Percentiles rank a stretch among this genome's conserved stretches.
Evolutionary conservation across 2,329 filamentous ascomycete species (phyloP).

Genomic region (Colletotrichum australisinense): DNA sequence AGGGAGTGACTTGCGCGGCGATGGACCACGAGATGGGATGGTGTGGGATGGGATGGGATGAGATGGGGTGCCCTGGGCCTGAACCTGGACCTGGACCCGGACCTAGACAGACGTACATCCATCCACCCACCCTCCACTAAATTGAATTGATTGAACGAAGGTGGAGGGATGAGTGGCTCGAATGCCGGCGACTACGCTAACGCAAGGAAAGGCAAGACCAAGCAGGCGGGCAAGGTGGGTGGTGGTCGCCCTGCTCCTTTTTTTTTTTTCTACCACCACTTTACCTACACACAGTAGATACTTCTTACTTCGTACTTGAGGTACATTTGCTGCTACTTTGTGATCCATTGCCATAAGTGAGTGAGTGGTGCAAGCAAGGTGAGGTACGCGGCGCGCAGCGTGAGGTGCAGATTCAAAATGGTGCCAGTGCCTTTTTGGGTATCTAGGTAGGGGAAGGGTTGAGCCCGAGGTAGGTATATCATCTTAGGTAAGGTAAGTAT

Average conservation of each 20-base stretch:
- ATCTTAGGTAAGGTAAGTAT: background rate
- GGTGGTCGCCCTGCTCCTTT: background rate
- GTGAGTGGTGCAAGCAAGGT: background rate
- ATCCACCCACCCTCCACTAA: background rate
- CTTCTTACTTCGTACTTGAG: no score
- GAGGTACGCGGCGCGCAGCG: background rate
- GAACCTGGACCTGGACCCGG: conserved; percentile 2
- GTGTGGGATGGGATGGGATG: background rate
- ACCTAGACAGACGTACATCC: background rate
- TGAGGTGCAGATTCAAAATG: background rate
- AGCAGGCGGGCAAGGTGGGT: background rate
- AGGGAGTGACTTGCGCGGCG: background rate
- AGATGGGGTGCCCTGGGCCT: background rate
- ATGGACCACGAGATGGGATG: background rate
- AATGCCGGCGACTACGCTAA: conserved; percentile 7
- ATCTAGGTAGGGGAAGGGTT: no score
- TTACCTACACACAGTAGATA: no score
- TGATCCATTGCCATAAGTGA: background rate
- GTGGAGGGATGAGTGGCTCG: background rate
- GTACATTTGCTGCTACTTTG: background rate
- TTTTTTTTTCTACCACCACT: no score
- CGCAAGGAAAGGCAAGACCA: conserved; percentile 1
- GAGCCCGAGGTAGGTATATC: no score
- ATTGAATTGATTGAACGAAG: background rate
- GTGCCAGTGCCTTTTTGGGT: background rate